These are phyloP conservation scores for Glycine tomentella DNA, from an alignment of 306 rosid genomes.

Conservation along the genomic window DNA sequence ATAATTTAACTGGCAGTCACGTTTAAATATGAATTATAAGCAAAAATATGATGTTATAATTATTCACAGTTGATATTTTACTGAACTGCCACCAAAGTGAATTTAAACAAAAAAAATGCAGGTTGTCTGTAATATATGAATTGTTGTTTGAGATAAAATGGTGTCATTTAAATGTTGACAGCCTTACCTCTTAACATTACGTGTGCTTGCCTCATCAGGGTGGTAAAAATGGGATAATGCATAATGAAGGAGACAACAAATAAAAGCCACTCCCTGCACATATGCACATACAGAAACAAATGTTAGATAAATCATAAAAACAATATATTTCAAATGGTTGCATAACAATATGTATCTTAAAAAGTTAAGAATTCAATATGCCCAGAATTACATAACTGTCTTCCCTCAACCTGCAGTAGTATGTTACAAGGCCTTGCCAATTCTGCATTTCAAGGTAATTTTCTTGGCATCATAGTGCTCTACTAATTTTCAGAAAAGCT, in stretches of 20 bases:
- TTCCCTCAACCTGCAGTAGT: constrained; percentile 25
- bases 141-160: constrained; percentile 42
- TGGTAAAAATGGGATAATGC: constrained; percentile 68
- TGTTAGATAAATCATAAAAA: constrained; percentile 29
- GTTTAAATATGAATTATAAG: constrained; percentile 23
- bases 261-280: constrained; percentile 80
- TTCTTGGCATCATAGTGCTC: constrained; percentile 16
- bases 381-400: constrained; percentile 19
- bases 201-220: constrained; percentile 63
- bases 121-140: constrained; percentile 21
- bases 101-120: constrained; percentile 28
- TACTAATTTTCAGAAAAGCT: neutral
- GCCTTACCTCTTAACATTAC: constrained; percentile 77
- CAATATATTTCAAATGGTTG: constrained; percentile 39
- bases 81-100: neutral
- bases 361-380: constrained; percentile 31
- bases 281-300: constrained; percentile 14
- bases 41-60: neutral
- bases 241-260: constrained; percentile 73
- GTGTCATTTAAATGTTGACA: constrained; percentile 41
- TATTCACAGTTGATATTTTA: constrained; percentile 13
- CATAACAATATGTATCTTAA: constrained; percentile 15
- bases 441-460: constrained; percentile 9
- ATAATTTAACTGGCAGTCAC: constrained; percentile 13
- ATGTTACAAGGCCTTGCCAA: constrained; percentile 29